Percentiles rank a stretch among this genome's conserved stretches.
These are phyloP conservation scores for Passalora sequoiae DNA, from an alignment of 2,329 filamentous ascomycete genomes.

Conservation along the genomic window DNA sequence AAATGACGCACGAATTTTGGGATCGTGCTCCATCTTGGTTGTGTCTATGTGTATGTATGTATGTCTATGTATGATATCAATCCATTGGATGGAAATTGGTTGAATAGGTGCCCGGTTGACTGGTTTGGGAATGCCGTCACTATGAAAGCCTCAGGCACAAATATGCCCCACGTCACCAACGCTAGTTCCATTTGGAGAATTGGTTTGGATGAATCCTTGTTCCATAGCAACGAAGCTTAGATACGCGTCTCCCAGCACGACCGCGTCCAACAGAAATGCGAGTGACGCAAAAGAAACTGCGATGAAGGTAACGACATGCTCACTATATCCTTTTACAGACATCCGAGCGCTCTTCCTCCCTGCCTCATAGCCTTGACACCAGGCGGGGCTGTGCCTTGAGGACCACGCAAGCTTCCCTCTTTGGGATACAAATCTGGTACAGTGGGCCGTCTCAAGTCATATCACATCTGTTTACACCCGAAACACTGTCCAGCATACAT, in stretches of 20 bases:
- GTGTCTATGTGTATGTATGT: constrained; percentile 11
- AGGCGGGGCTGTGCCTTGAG: neutral
- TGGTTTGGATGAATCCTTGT: no score
- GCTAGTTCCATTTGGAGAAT: no score
- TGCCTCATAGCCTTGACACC: neutral
- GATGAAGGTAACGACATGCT: neutral
- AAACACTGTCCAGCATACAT: no score
- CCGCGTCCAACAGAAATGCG: neutral
- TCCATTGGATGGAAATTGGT: no score
- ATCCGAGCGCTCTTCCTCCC: no score
- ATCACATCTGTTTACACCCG: neutral
- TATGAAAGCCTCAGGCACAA: neutral
- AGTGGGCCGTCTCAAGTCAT: constrained; percentile 1
- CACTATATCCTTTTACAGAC: no score
- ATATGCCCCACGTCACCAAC: no score
- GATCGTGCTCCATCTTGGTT: constrained; percentile 68
- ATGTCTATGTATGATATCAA: constrained; percentile 1
- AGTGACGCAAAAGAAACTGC: neutral
- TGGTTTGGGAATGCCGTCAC: neutral
- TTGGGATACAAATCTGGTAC: neutral
- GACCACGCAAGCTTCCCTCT: neutral
- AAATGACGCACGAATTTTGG: constrained; percentile 59
- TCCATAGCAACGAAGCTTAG: neutral
- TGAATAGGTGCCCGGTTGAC: neutral
- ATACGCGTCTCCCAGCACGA: neutral